Evolutionary conservation across 805 yeast species (phyloP), one percentile per base, ranked within the genome.

Genomic region (Ogataea populi-albae): DNA sequence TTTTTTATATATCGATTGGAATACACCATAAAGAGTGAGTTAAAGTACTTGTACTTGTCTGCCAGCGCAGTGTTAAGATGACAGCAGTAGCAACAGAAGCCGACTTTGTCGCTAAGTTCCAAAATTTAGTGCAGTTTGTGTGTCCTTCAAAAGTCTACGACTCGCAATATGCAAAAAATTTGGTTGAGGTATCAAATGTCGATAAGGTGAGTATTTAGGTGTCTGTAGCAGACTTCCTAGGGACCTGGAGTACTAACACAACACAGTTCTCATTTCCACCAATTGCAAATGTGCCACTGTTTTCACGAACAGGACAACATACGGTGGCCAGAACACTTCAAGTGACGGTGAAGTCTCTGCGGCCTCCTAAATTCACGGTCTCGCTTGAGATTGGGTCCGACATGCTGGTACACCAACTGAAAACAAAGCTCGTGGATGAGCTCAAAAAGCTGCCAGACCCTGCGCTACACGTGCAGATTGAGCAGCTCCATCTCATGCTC

Each of bases 331-430:
- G 24, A 9, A 17, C 33, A 3, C 29, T 54, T n/a, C 30, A 20
- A 10, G 60, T 72, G 11, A 49, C 57, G 4, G 67, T 86, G 54
- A 81, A 81, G 57, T 81, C 89, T 20, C 72, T 86, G 36, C 77
- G 79, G 49, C 75, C 81, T 4, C 95, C 95, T 5, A 84, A 79
- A 52, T 82, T 85, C 57, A 55, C 62, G 24, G 44, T 41, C 3
- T 22, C 39, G 11, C 17, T 55, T 7, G 38, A 36, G 14, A 32
- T 47, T 4, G 31, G 49, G 32, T 36, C 63, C 52, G 23, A 43
- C 52, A 4, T 47, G 21, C 16, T 58, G 52, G n/a, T n/a, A n/a
- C n/a, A n/a, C n/a, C n/a, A n/a, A n/a, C n/a, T n/a, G n/a, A n/a
- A n/a, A n/a, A n/a, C n/a, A n/a, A n/a, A n/a, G n/a, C n/a, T n/a